Conservation (phyloP, 1,284 basidiomycete genomes). For the Microbotryum scabiosae region DNA sequence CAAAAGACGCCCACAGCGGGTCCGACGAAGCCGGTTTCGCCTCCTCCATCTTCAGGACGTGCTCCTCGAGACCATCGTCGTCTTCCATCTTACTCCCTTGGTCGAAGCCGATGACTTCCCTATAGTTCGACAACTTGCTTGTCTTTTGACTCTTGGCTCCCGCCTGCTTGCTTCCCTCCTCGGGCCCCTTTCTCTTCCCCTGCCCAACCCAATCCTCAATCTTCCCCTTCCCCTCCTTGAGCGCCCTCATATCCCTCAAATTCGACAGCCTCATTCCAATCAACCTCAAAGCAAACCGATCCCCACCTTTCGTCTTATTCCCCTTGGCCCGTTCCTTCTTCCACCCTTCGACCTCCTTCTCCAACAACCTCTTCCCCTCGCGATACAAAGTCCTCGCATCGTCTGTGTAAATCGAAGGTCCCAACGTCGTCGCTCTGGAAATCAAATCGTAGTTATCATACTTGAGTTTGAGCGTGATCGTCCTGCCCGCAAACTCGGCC, state of each 20-base stretch:
- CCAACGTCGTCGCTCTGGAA: constrained; percentile 68
- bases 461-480: constrained; percentile 33
- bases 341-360: constrained; percentile 15
- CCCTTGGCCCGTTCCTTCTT: constrained; percentile 8
- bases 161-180: background rate
- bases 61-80: background rate
- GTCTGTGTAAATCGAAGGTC: constrained; percentile 38
- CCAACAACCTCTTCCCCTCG: constrained; percentile 25
- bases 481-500: constrained; percentile 41
- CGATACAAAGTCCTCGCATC: constrained; percentile 21
- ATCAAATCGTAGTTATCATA: constrained; percentile 72
- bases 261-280: constrained; percentile 31
- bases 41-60: background rate
- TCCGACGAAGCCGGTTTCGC: background rate
- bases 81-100: constrained; percentile 9
- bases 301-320: constrained; percentile 13
- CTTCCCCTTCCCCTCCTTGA: background rate
- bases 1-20: background rate
- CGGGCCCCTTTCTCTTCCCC: background rate
- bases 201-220: background rate
- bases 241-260: constrained; percentile 27
- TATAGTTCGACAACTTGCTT: background rate
- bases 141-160: background rate
- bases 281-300: constrained; percentile 15
- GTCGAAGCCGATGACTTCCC: background rate